Evolutionary conservation across 2,329 filamentous ascomycete species (phyloP).

Genomic region (Penicillium hordei): DNA sequence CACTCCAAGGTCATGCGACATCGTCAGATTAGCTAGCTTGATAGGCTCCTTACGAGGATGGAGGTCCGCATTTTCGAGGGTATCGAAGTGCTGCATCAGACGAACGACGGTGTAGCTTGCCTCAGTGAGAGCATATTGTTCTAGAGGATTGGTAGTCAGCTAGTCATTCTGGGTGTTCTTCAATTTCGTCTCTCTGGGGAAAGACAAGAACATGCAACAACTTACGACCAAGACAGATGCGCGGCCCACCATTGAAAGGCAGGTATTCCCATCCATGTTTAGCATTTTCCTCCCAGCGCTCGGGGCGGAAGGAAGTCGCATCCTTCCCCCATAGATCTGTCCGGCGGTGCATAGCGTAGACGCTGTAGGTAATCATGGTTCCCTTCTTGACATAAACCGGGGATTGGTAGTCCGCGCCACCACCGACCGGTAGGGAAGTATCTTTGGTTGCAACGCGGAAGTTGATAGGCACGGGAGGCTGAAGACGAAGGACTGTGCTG

Average conservation of each 20-base stretch:
- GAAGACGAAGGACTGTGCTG: conserved; percentile 41
- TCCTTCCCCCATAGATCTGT: conserved; percentile 49
- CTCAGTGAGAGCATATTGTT: conserved; percentile 46
- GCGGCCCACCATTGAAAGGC: conserved; percentile 41
- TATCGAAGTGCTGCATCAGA: conserved; percentile 40
- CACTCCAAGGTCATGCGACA: conserved; percentile 36
- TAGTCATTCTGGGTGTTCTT: neutral
- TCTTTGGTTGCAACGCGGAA: conserved; percentile 42
- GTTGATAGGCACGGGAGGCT: conserved; percentile 50
- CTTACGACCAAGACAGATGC: conserved; percentile 44
- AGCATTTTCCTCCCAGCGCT: conserved; percentile 49
- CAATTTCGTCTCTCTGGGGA: neutral
- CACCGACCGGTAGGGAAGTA: conserved; percentile 51
- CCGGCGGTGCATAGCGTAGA: conserved; percentile 72
- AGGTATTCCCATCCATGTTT: conserved; percentile 40
- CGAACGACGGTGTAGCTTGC: conserved; percentile 42
- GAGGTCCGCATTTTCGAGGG: conserved; percentile 37
- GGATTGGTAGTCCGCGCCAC: conserved; percentile 58
- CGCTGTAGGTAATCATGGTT: conserved; percentile 64
- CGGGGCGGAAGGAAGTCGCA: conserved; percentile 49
- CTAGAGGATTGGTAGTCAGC: conserved; percentile 19
- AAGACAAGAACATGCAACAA: conserved; percentile 4
- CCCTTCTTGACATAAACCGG: conserved; percentile 67
- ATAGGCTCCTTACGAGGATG: conserved; percentile 29
- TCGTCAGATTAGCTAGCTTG: conserved; percentile 32